Base-by-base conservation (phyloP, 225 moss, liverwort and hornwort species). In the Antitrichia curtipendula region DNA sequence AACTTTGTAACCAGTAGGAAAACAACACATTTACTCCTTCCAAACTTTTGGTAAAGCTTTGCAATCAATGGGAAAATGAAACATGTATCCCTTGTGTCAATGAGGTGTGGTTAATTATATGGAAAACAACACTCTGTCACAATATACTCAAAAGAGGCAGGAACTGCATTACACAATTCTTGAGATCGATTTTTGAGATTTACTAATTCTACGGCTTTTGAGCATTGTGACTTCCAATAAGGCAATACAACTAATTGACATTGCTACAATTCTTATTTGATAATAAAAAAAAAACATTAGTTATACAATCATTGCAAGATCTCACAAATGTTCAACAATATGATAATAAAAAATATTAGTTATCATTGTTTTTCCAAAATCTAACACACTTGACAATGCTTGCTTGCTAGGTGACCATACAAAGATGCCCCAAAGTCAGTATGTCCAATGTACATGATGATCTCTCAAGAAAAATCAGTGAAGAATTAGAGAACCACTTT, bases 221-320 rank as follows among this genome's bases (percentile, higher is more conserved):
- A 0, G 0, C 6, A 34, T 52, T 75, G 0, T 22, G 2, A 75
- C 34, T 52, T 75, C 2, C 0, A 22, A 34, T 14, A 8, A 49
- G 5, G 36, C 0, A 0, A 14, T 6, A 52, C 5, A 36, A 22
- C 2, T 34, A 0, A 34, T 34, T 0, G 0, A 52, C 22, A 75
- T 0, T 22, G 0, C 19, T 75, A 14, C 0, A 34, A 0, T 21
- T 75, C 0, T 23, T 53, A n/a, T 15, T n/a, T n/a, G 15, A 54
- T 76, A 9, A 15, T 15, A 76, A 76, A n/a, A 1, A 76, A 76
- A n/a, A 1, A 53, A 22, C 16, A 53, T 36, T 36, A 9, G 1
- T 53, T n/a, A 14, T 6, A n/a, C 9, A 76, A 54, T 76, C n/a
- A 76, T 0, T 9, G 0, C 15, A 54, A n/a, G 6, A 53, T 54